Base-by-base conservation (phyloP, 306 rosid species). In the Crataegus laevigata region DNA sequence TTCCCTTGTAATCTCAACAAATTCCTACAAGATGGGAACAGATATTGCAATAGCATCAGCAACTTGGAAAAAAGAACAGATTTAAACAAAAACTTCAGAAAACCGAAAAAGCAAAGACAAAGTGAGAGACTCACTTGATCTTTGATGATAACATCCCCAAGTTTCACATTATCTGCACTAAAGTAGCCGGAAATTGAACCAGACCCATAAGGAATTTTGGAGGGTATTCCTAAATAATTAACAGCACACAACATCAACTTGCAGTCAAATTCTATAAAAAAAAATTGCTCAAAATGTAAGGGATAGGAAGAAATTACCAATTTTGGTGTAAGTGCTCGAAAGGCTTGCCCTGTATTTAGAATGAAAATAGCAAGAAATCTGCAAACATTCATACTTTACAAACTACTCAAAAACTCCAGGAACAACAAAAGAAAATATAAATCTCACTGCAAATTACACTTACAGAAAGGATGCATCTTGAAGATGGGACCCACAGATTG, bases 401-500 rank as follows among this genome's bases (percentile, higher is more conserved):
- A 69, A 40, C 68, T 58, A 69, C 60, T 43, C 45, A 64, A 59
- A 40, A 8, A 68, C 25, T 68, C 24, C 51, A 71, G 45, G 58
- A 70, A 51, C 28, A 51, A 50, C 29, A 82, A 12, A 29, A 73
- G 7, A 29, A 6, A 32, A 52, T 34, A 34, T 34, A 34, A 34
- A 22, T 24, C 15, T 38, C 54, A 40, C 12, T 25, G 24, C 47
- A 43, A 45, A 21, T 55, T 55, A 15, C 60, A 78, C 89, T 84
- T 86, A 91, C 96, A 69, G 96, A 89, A 40, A 91, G 81, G 40
- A 82, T 51, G 83, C 94, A 91, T 83, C 79, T 87, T 21, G 94
- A 85, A 69, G 96, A 91, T 8, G 94, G 96, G 64, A 91, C 91
- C 96, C 96, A 91, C 36, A 91, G 87, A 76, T 89, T 89, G 36